Percentiles rank a stretch among this genome's conserved stretches.
These are phyloP conservation scores for Phytopythium ostracodes DNA, from an alignment of 352 stramenopile genomes.

Conservation along the genomic window DNA sequence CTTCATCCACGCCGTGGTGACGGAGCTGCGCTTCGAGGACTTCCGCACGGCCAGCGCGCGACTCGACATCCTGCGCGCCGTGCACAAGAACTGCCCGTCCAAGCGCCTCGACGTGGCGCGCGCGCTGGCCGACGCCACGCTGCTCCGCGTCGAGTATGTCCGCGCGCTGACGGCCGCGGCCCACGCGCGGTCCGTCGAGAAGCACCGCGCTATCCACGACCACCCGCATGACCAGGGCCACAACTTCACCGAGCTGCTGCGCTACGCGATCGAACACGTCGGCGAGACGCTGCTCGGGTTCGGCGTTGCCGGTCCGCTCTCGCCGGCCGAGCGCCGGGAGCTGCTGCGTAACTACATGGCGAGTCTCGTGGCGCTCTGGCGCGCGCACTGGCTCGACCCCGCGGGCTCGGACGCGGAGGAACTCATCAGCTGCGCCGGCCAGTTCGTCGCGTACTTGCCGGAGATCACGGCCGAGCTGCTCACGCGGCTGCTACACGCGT, in stretches of 20 bases:
- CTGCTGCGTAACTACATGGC: slow-evolving; percentile 69
- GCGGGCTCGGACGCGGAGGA: slow-evolving; percentile 79
- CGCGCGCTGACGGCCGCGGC: slow-evolving; percentile 37
- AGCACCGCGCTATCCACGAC: slow-evolving; percentile 38
- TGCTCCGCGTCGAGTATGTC: slow-evolving; percentile 66
- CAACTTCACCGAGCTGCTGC: slow-evolving; percentile 75
- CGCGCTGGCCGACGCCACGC: slow-evolving; percentile 67
- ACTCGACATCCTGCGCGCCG: slow-evolving; percentile 80
- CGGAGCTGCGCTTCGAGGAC: slow-evolving; percentile 80
- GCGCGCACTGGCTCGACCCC: slow-evolving; percentile 72
- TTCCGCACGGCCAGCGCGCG: slow-evolving; percentile 79
- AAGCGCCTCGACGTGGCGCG: slow-evolving; percentile 68
- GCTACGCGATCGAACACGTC: slow-evolving; percentile 80
- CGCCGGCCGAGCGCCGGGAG: slow-evolving; percentile 34
- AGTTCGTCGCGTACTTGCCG: slow-evolving; percentile 84
- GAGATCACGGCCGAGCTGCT: slow-evolving; percentile 49
- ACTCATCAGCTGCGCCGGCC: slow-evolving; percentile 73
- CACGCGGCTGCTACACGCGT: slow-evolving; percentile 46
- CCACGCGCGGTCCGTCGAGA: slow-evolving; percentile 56
- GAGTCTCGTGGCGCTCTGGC: slow-evolving; percentile 63
- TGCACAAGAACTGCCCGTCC: slow-evolving; percentile 72
- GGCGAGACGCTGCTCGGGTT: slow-evolving; percentile 42
- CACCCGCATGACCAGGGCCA: slow-evolving; percentile 74
- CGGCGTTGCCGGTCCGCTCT: slow-evolving; percentile 15
- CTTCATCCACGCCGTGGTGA: slow-evolving; percentile 80